Evolutionary conservation across 2,329 filamentous ascomycete species (phyloP).

Genomic region (Cladosporium oxysporum): DNA sequence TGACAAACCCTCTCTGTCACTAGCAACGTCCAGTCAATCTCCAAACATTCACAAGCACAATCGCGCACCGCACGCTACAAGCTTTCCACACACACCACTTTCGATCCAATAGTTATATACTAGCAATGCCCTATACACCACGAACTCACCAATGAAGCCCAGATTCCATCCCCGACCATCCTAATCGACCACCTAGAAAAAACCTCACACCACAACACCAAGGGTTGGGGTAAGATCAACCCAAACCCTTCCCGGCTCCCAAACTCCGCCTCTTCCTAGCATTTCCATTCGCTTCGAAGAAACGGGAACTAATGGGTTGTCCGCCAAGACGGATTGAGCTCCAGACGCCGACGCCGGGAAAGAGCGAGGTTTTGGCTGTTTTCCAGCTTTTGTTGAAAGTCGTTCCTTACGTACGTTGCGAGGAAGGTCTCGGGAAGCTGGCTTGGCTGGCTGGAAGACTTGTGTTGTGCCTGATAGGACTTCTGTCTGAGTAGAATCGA

Average conservation of each 20-base stretch:
- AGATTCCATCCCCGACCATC: neutral
- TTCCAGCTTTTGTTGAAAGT: too few relatives aligned
- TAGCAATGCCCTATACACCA: neutral
- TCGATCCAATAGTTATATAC: neutral
- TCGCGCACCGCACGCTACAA: neutral
- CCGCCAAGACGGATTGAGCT: neutral
- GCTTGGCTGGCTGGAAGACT: too few relatives aligned
- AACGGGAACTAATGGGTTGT: neutral
- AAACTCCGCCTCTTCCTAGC: neutral
- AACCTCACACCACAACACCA: neutral
- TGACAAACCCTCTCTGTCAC: neutral
- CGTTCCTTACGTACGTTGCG: too few relatives aligned
- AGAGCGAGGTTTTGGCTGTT: too few relatives aligned
- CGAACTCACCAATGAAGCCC: neutral
- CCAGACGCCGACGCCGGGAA: neutral
- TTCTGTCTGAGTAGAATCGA: neutral
- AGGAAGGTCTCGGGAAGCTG: too few relatives aligned
- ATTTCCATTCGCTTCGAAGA: neutral
- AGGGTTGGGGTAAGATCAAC: neutral
- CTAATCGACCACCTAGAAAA: neutral
- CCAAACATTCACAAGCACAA: neutral
- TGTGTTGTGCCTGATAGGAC: neutral
- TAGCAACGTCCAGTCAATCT: neutral
- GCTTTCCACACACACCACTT: neutral
- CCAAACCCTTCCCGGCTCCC: neutral